phyloP scores from a whole-genome alignment of 2,329 filamentous ascomycete genomes.

The Boeremia lycopersici region DNA sequence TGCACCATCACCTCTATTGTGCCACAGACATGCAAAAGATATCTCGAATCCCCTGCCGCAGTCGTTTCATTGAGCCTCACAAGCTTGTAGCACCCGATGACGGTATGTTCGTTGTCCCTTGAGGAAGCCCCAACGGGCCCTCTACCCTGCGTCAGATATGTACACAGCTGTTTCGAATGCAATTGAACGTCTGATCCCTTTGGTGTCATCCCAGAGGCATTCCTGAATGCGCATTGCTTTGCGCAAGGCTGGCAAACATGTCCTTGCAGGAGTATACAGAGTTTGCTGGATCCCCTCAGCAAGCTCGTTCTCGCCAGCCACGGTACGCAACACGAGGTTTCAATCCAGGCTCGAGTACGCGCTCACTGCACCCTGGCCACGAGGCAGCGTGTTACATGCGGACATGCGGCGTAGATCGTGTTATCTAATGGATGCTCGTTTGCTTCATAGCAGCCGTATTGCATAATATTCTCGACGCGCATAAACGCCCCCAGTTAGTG shows the following conservation, averaged over 20 bases:
- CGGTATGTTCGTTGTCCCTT: background rate
- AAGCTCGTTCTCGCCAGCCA: constrained; percentile 16
- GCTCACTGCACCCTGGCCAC: constrained; percentile 14
- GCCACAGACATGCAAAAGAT: background rate
- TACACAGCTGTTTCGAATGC: background rate
- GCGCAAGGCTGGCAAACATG: constrained; percentile 1
- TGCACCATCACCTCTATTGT: background rate
- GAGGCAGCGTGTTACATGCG: constrained; percentile 12
- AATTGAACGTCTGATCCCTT: background rate
- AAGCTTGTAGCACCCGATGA: constrained; percentile 3
- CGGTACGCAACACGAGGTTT: constrained; percentile 14
- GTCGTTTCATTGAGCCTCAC: background rate
- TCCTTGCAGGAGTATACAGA: constrained; percentile 1
- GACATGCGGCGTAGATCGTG: constrained; percentile 25
- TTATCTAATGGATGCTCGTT: constrained; percentile 1
- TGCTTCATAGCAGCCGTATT: background rate
- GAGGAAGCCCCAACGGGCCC: background rate
- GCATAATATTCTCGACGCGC: background rate
- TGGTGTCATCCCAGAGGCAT: constrained; percentile 8
- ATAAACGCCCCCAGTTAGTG: constrained; percentile 1
- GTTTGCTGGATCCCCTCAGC: background rate
- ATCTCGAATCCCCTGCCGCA: background rate
- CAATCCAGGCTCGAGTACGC: constrained; percentile 8
- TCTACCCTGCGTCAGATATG: constrained; percentile 4
- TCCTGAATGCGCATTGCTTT: background rate